Evolutionary conservation across 2,329 filamentous ascomycete species (phyloP).

Genomic region (Orbilia brochopaga): DNA sequence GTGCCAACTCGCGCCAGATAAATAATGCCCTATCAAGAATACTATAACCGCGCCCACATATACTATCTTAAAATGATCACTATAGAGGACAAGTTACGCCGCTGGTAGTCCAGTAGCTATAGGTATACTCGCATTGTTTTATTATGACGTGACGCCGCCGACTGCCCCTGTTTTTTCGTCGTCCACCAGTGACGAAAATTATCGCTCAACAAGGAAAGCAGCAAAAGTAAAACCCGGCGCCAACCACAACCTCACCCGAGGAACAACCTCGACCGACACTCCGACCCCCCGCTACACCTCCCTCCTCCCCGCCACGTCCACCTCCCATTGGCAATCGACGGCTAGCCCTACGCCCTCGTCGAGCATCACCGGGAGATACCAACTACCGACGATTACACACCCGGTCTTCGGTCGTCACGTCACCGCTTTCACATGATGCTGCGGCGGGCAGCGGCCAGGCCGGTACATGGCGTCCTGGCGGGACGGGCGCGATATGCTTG

Average conservation of each 20-base stretch:
- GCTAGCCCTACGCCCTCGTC: conserved; percentile 2
- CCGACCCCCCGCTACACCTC: background rate
- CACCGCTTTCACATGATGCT: conserved; percentile 36
- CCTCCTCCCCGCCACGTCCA: conserved; percentile 3
- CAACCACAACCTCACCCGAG: conserved; percentile 9
- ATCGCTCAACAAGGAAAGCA: conserved; percentile 36
- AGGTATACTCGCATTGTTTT: no score
- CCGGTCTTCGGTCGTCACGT: background rate
- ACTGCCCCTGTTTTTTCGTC: conserved; percentile 13
- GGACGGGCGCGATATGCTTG: conserved; percentile 26
- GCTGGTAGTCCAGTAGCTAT: background rate
- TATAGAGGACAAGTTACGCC: background rate
- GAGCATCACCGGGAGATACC: background rate
- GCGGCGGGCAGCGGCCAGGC: conserved; percentile 45
- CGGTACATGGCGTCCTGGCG: conserved; percentile 34
- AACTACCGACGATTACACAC: background rate
- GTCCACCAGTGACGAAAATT: conserved; percentile 34
- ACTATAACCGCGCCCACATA: background rate
- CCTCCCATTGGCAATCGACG: conserved; percentile 22
- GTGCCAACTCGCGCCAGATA: background rate
- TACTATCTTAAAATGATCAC: background rate
- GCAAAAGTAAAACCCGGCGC: background rate
- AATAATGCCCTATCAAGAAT: background rate
- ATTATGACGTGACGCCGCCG: background rate
- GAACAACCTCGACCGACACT: conserved; percentile 12